Evolutionary conservation across 768 basidiomycete genomes (phyloP).

Genomic region (Chiua virens): DNA sequence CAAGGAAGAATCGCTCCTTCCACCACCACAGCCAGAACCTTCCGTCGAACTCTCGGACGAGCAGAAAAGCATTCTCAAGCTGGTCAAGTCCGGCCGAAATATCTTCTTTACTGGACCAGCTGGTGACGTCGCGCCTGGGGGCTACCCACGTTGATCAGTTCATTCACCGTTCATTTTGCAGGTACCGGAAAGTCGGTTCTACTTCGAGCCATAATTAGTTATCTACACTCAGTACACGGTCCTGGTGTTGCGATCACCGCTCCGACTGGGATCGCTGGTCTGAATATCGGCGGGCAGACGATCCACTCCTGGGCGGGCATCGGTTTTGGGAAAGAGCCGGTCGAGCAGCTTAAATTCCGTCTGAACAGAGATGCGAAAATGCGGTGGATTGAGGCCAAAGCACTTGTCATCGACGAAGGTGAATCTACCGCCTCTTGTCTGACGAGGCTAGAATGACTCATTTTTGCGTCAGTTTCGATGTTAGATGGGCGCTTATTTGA

Average conservation of each 20-base stretch:
- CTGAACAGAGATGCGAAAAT: conserved; percentile 27
- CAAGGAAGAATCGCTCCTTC: neutral
- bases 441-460: neutral
- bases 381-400: conserved; percentile 52
- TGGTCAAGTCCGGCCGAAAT: conserved; percentile 53
- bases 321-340: conserved; percentile 53
- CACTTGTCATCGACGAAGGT: conserved; percentile 77
- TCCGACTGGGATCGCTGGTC: conserved; percentile 62
- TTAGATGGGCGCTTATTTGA: conserved; percentile 68
- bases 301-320: conserved; percentile 69
- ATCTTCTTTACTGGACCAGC: conserved; percentile 80
- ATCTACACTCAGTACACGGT: conserved; percentile 33
- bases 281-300: conserved; percentile 70
- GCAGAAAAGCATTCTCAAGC: conserved; percentile 40
- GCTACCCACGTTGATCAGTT: neutral
- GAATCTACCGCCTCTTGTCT: neutral
- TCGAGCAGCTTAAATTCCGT: conserved; percentile 40
- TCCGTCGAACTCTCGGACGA: conserved; percentile 35
- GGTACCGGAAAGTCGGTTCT: conserved; percentile 76
- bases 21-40: conserved; percentile 2
- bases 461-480: conserved; percentile 61
- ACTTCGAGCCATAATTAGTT: conserved; percentile 56
- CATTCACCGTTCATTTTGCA: conserved; percentile 15
- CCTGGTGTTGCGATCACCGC: conserved; percentile 58
- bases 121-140: conserved; percentile 37